Evolutionary conservation across 2,329 filamentous ascomycete species (phyloP).

Genomic region (Orbilia blumenaviensis): DNA sequence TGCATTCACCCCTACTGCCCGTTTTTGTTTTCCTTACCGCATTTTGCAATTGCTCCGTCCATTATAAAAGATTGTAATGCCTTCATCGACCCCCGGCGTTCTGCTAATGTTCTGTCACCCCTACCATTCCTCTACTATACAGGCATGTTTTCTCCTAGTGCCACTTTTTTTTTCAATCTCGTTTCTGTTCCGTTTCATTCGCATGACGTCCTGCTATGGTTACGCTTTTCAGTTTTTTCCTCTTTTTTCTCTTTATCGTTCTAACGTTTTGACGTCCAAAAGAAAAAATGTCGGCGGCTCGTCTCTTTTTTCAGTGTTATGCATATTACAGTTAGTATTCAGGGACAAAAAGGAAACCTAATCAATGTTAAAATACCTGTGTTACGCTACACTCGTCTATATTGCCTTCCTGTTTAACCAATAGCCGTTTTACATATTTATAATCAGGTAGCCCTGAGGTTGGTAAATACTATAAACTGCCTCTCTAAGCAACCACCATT

Average conservation of each 20-base stretch:
- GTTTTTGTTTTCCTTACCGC: background rate
- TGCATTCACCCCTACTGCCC: background rate
- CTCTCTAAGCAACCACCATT: too few species aligned
- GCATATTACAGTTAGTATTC: background rate
- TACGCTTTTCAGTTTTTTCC: background rate
- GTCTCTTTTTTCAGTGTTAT: background rate
- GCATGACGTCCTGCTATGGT: background rate
- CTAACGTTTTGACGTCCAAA: background rate
- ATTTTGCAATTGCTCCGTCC: background rate
- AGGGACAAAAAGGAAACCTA: background rate
- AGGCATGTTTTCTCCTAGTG: background rate
- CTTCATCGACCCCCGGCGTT: conserved; percentile 17
- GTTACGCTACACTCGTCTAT: background rate
- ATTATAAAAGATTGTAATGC: conserved; percentile 15
- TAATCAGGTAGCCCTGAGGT: too few species aligned
- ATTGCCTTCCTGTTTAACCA: background rate
- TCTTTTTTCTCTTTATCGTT: background rate
- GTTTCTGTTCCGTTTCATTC: background rate
- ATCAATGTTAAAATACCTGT: background rate
- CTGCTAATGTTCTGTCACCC: background rate
- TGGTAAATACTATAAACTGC: too few species aligned
- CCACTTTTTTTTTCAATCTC: background rate
- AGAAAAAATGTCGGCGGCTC: conserved; percentile 7
- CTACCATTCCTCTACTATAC: background rate
- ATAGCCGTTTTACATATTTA: too few species aligned